phyloP scores from a whole-genome alignment of 495 filamentous ascomycete species.

The Astrothelium macrocarpum region DNA sequence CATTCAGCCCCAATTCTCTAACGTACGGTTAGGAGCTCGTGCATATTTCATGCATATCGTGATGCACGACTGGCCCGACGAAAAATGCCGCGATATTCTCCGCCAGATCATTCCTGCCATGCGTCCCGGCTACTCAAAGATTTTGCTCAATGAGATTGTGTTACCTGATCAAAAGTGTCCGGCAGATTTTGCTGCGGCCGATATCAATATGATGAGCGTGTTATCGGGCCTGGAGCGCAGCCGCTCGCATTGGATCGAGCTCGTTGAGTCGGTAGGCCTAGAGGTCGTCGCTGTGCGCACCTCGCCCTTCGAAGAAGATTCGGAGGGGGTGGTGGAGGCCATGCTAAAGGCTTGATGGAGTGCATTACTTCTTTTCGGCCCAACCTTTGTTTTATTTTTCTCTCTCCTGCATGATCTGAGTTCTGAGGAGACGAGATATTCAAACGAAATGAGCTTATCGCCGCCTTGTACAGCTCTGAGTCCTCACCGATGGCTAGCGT shows the following conservation, averaged over 20 bases:
- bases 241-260: conserved; percentile 9
- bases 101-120: conserved; percentile 13
- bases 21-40: conserved; percentile 12
- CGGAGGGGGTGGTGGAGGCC: conserved; percentile 2
- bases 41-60: conserved; percentile 15
- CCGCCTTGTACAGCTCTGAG: background rate
- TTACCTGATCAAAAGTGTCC: conserved; percentile 19
- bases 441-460: background rate
- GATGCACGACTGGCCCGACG: conserved; percentile 20
- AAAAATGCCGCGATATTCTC: conserved; percentile 13
- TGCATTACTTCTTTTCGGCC: background rate
- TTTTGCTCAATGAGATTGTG: conserved; percentile 18
- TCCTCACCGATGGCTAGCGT: background rate
- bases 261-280: conserved; percentile 11
- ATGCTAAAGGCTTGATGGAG: background rate
- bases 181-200: conserved; percentile 2
- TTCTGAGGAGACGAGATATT: too few species aligned
- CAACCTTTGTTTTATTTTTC: background rate
- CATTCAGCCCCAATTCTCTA: background rate
- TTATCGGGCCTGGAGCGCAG: conserved; percentile 12
- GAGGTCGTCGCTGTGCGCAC: conserved; percentile 7
- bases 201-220: conserved; percentile 12
- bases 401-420: too few species aligned
- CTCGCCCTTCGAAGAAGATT: conserved; percentile 4
- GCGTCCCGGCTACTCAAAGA: conserved; percentile 21